These are phyloP conservation scores for Lasiosphaeria hispida DNA, from an alignment of 495 filamentous ascomycete species.

Conservation along the genomic window DNA sequence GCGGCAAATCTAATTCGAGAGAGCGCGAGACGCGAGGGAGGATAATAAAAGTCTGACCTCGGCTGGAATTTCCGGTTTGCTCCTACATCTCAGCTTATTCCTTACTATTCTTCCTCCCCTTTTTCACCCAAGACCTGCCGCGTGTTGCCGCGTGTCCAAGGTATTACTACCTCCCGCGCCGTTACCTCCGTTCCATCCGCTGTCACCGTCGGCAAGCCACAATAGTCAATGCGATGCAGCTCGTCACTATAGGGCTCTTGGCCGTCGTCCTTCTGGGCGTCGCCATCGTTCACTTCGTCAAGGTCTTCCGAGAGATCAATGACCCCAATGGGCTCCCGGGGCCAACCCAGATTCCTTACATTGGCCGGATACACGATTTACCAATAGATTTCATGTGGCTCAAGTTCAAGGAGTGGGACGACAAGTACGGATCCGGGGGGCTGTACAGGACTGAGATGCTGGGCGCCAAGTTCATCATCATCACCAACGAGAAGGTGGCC, in stretches of 20 bases:
- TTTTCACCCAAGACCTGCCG: no score
- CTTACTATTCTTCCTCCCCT: no score
- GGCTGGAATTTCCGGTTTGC: no score
- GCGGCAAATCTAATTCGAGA: no score
- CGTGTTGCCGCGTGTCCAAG: no score
- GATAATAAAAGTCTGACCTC: no score
- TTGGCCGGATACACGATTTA: constrained; percentile 48
- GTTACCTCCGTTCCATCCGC: no score
- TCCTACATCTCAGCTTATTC: no score
- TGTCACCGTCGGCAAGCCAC: not conserved
- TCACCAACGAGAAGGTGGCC: constrained; percentile 52
- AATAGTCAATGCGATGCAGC: constrained; percentile 1
- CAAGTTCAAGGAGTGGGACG: constrained; percentile 53
- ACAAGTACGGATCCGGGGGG: constrained; percentile 42
- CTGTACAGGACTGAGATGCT: constrained; percentile 50
- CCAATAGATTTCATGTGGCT: constrained; percentile 48
- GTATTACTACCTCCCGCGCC: no score
- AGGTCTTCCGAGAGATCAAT: constrained; percentile 34
- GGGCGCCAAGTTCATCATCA: constrained; percentile 46
- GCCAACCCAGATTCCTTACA: constrained; percentile 37
- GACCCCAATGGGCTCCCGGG: constrained; percentile 33
- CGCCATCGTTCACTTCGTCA: constrained; percentile 29
- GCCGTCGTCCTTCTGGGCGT: constrained; percentile 21
- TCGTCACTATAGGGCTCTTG: constrained; percentile 23
- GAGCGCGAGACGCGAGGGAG: no score